Evolutionary conservation across 1,284 basidiomycete species (phyloP).

Genomic region (Tilletiaria anomala): DNA sequence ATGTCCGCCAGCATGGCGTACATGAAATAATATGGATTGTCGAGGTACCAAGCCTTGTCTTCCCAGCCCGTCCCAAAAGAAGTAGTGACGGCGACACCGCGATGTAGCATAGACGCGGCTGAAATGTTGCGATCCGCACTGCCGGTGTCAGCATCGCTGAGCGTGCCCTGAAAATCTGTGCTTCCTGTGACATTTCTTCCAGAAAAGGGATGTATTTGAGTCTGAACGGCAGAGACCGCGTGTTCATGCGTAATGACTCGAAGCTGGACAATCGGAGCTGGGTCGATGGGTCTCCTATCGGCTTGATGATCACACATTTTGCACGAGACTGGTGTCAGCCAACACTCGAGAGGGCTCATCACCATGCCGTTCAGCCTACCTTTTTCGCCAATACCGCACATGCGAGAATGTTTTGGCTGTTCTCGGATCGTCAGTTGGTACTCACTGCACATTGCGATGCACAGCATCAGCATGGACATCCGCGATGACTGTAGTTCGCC

Average conservation of each 20-base stretch:
- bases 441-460: too few species aligned
- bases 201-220: neutral
- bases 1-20: slow-evolving; percentile 33
- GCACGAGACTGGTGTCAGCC: slow-evolving; percentile 1
- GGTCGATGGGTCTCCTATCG: slow-evolving; percentile 84
- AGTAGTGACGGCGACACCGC: slow-evolving; percentile 22
- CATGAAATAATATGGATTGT: slow-evolving; percentile 36
- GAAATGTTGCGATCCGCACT: slow-evolving; percentile 3
- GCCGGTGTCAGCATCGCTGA: neutral
- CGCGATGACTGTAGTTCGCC: too few species aligned
- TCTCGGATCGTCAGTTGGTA: slow-evolving; percentile 29
- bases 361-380: slow-evolving; percentile 40
- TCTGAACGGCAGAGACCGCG: slow-evolving; percentile 2
- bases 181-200: neutral
- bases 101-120: slow-evolving; percentile 9
- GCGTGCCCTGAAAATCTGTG: neutral
- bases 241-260: slow-evolving; percentile 52
- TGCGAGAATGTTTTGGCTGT: slow-evolving; percentile 33
- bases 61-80: slow-evolving; percentile 28
- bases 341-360: neutral
- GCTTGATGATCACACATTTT: slow-evolving; percentile 44
- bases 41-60: slow-evolving; percentile 36
- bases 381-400: slow-evolving; percentile 49
- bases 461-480: too few species aligned
- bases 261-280: slow-evolving; percentile 88